These are phyloP conservation scores for Magnolia kwangsiensis DNA, from an alignment of 164 flowering plant genomes.

Conservation along the genomic window DNA sequence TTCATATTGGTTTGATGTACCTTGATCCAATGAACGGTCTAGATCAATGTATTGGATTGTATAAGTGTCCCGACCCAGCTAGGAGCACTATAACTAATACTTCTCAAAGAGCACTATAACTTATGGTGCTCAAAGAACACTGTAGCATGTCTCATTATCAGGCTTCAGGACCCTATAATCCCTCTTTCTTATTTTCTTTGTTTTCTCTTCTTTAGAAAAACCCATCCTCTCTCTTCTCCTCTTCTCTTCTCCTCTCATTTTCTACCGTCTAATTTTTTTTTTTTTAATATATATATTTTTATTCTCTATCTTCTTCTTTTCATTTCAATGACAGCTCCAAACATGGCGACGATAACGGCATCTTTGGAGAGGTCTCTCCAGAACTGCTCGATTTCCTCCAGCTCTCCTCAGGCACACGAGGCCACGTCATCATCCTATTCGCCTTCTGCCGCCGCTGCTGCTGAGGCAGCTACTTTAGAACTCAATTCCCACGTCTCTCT, in stretches of 20 bases:
- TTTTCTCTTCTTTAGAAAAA: background rate
- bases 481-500: slow-evolving; percentile 72
- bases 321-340: slow-evolving; percentile 40
- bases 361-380: slow-evolving; percentile 70
- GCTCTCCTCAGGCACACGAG: background rate
- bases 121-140: too few relatives aligned
- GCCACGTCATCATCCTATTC: background rate
- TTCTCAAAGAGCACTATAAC: too few relatives aligned
- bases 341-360: slow-evolving; percentile 58
- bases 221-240: background rate
- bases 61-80: too few relatives aligned
- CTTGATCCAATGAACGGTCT: too few relatives aligned
- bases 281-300: background rate
- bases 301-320: background rate
- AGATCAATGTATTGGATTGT: too few relatives aligned
- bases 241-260: background rate
- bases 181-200: background rate
- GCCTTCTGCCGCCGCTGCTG: slow-evolving; percentile 10
- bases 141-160: too few relatives aligned
- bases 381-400: slow-evolving; percentile 50
- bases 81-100: too few relatives aligned
- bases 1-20: too few relatives aligned
- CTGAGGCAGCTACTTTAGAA: slow-evolving; percentile 38
- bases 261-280: background rate
- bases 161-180: too few relatives aligned